Evolutionary conservation across 352 stramenopile species (phyloP).

Genomic region (Hyaloperonospora brassicae): DNA sequence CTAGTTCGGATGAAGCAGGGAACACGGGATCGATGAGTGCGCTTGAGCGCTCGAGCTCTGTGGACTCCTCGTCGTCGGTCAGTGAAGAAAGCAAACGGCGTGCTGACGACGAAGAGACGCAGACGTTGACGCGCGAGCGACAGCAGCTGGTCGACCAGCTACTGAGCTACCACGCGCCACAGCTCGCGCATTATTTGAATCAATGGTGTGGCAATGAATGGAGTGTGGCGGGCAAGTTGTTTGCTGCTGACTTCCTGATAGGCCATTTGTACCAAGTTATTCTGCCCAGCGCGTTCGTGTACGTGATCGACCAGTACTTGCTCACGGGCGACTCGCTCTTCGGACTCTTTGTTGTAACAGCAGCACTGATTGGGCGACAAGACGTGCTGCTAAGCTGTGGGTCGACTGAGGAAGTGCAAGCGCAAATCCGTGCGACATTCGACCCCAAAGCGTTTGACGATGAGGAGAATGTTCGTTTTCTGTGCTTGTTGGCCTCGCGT

Average conservation of each 20-base stretch:
- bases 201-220: conserved; percentile 70
- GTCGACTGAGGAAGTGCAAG: conserved; percentile 34
- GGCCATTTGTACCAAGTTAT: conserved; percentile 64
- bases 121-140: conserved; percentile 32
- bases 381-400: conserved; percentile 31
- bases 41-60: conserved; percentile 25
- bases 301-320: conserved; percentile 76
- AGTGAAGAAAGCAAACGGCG: conserved; percentile 23
- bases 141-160: conserved; percentile 67
- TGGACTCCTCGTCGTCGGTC: conserved; percentile 32
- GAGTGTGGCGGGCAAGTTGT: conserved; percentile 47
- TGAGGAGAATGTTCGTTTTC: conserved; percentile 38
- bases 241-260: conserved; percentile 51
- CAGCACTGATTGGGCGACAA: conserved; percentile 38
- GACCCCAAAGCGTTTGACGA: conserved; percentile 26
- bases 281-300: conserved; percentile 46
- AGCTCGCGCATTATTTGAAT: conserved; percentile 52
- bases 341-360: conserved; percentile 62
- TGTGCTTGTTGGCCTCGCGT: conserved; percentile 53
- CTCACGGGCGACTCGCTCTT: conserved; percentile 62
- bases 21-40: conserved; percentile 3
- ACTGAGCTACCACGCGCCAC: conserved; percentile 65
- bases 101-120: conserved; percentile 29
- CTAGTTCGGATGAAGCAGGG: conserved; percentile 24
- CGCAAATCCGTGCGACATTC: conserved; percentile 35